These are phyloP conservation scores for Puccinia coronata DNA, from an alignment of 1,284 basidiomycete species.

Conservation along the genomic window DNA sequence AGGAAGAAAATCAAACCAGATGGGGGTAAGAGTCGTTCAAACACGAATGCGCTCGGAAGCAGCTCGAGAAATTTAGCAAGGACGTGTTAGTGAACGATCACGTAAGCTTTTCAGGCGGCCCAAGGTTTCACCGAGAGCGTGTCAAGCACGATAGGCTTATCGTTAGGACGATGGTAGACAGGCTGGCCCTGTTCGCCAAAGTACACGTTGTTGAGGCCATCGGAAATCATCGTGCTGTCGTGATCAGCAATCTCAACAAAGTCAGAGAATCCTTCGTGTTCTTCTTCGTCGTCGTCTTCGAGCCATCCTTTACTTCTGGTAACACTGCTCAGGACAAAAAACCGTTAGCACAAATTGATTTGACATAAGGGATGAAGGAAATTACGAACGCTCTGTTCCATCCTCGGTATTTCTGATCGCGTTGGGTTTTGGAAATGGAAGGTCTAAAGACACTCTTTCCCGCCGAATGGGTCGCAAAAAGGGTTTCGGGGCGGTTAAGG, in stretches of 20 bases:
- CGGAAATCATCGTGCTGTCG: not conserved
- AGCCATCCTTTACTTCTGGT: constrained; percentile 42
- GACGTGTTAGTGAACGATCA: no score
- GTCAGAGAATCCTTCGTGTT: not conserved
- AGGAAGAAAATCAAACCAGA: no score
- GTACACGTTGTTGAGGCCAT: not conserved
- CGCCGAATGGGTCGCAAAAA: constrained; percentile 59
- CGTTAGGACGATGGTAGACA: not conserved
- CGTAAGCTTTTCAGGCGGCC: not conserved
- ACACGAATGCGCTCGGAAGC: no score
- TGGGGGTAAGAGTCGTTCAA: no score
- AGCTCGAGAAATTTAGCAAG: no score
- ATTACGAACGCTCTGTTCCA: constrained; percentile 47
- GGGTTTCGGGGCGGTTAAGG: constrained; percentile 76
- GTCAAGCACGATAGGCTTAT: not conserved
- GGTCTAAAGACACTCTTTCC: constrained; percentile 22
- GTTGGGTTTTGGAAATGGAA: not conserved
- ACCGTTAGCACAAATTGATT: not conserved
- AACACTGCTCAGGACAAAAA: not conserved
- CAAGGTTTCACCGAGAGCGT: not conserved
- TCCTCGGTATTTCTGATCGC: constrained; percentile 23
- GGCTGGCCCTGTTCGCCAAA: not conserved
- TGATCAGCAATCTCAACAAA: constrained; percentile 12
- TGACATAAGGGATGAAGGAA: not conserved
- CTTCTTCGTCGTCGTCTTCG: not conserved